Base-by-base conservation (phyloP, 2,329 filamentous ascomycete species). In the Sarocladium brachiariae region DNA sequence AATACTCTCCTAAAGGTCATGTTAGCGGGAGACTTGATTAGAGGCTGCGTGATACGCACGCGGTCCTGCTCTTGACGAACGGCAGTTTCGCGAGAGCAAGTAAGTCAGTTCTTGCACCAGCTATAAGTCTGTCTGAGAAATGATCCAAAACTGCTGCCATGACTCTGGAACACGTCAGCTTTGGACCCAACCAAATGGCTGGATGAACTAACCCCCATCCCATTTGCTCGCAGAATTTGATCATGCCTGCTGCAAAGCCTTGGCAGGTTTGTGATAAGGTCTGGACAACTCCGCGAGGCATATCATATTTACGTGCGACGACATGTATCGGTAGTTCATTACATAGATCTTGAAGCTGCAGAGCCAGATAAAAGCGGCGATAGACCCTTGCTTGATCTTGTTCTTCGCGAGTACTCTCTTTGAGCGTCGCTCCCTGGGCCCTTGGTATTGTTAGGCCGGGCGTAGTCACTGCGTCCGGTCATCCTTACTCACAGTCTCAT, bases 141-240 rank as follows among this genome's bases (percentile, higher is more conserved):
- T 90, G 86, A 56, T 89, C 84, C 27, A 90, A 70, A 6, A 85
- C 82, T 4, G 83, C 84, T 6, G 81, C 80, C 62, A 90, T 78
- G 58, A 86, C 81, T 1, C 82, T 83, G 50, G 38, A 56, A 8
- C 25, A 31, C 9, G 43, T 63, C 50, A 61, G 55, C 19, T 24
- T n/a, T 35, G 31, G 9, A 24, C 24, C 16, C n/a, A 24, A 23
- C 31, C 3, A 13, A 35, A 16, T 24, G n/a, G 6, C n/a, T 7
- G 23, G 38, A 21, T 21, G 24, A 37, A 65, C 71, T 58, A 59
- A 78, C 75, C 78, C 79, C 84, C 86, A 89, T 2, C 77, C 81
- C 86, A 91, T 89, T 16, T 80, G 76, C 56, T 88, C 76, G 60
- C 86, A 90, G 60, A 90, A 90, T 56, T 87, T 89, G 53, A 90